Evolutionary conservation across 2,329 filamentous ascomycete species (phyloP), one percentile per base, ranked within the genome.

Genomic region (Hymenoscyphus occultus): DNA sequence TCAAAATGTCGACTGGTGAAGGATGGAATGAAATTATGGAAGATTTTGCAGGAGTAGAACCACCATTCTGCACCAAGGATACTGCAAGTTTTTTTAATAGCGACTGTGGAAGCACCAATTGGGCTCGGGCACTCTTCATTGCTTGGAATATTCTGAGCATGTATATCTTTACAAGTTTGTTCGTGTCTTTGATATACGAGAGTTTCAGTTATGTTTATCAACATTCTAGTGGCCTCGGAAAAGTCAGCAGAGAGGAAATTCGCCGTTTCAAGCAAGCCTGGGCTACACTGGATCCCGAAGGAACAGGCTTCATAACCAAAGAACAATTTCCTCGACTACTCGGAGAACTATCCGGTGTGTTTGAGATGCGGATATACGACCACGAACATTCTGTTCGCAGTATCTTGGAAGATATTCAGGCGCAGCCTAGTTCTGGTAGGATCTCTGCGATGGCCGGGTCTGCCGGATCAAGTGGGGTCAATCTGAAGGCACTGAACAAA

Each of bases 171-270:
- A 94, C 98, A 75, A 97, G 94, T 74, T 81, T 99, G 75, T 99
- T 99, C 77, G 94, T 99, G 65, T 99, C 95, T 59, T 87, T 99
- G 76, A 99, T 99, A 71, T 99, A 96, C 79, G 95, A 99, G 80
- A 98, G 93, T 78, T 99, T 99, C 83, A 97, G 93, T 76, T 99
- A 99, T 74, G 95, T 99, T 69, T 99, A 98, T 76, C 96, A 99
- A 79, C 87, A 93, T 68, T 97, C 94, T 67, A 97, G 91, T 74
- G 92, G 93, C n/a, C 84, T 97, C 71, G 92, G 91, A 5, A 90
- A 91, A 67, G 90, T 99, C 72, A 96, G 92, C 73, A 86, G 95
- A 69, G 93, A 97, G 72, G 95, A 99, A 76, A 93, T 98, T 69
- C 89, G 95, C 58, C 89, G 94, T 5, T 99, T 97, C 85, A 99